phyloP scores from a whole-genome alignment of 169 alveolate genomes.

The Plasmodium knowlesi region DNA sequence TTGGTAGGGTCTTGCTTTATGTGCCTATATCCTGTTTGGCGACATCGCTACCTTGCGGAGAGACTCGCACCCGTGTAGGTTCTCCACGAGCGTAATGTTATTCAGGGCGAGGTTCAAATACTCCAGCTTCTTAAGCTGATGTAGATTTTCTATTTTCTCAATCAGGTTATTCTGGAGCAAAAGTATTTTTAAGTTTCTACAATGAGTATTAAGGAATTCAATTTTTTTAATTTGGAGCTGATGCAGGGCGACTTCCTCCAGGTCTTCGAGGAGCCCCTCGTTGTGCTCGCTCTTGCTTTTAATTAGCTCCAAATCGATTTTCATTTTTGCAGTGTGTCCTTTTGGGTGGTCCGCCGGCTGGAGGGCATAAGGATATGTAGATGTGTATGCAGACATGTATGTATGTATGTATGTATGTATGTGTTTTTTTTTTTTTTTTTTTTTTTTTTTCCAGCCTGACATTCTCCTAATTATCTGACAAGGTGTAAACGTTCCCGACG shows the following conservation, averaged over 20 bases:
- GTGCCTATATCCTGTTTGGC: not conserved
- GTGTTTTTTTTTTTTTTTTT: too few species aligned
- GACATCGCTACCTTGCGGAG: constrained; percentile 74
- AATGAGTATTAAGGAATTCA: constrained; percentile 88
- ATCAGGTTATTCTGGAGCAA: constrained; percentile 90
- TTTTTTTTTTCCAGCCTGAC: too few species aligned
- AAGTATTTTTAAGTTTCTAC: constrained; percentile 90
- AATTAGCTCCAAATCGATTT: constrained; percentile 81
- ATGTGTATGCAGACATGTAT: not conserved
- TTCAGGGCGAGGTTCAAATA: constrained; percentile 91
- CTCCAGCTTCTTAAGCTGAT: constrained; percentile 89
- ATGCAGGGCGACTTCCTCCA: constrained; percentile 91
- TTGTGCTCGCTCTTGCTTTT: constrained; percentile 92
- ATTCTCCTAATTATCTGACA: not conserved
- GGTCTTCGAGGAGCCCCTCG: constrained; percentile 88
- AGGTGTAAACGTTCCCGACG: not conserved
- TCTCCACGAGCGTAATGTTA: constrained; percentile 88
- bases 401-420: too few species aligned
- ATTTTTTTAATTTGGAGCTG: constrained; percentile 87
- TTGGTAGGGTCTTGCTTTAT: not conserved
- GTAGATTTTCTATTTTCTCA: constrained; percentile 89
- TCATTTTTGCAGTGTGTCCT: constrained; percentile 13
- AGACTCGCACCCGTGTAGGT: constrained; percentile 89
- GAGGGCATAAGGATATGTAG: not conserved
- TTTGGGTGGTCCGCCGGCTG: not conserved